These are phyloP conservation scores for Penicillium sp. DNA, from an alignment of 2,329 filamentous ascomycete species.

Conservation along the genomic window DNA sequence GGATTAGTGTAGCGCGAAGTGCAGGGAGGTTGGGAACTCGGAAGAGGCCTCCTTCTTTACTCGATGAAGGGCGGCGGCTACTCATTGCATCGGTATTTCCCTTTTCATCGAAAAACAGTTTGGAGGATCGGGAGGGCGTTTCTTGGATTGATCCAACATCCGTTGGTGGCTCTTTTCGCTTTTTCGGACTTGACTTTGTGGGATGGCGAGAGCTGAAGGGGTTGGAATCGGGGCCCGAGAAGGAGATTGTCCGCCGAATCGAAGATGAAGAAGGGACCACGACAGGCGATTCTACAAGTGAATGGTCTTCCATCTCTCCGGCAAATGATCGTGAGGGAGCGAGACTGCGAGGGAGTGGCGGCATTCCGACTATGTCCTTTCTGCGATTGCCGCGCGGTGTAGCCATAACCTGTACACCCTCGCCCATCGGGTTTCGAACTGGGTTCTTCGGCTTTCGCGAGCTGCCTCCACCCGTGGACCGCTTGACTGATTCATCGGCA, in stretches of 20 bases:
- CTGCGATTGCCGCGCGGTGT: slow-evolving; percentile 42
- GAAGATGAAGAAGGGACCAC: slow-evolving; percentile 35
- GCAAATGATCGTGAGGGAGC: slow-evolving; percentile 27
- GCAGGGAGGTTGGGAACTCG: slow-evolving; percentile 25
- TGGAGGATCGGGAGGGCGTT: slow-evolving; percentile 37
- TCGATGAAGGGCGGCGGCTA: slow-evolving; percentile 11
- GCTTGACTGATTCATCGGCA: slow-evolving; percentile 41
- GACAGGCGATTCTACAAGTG: slow-evolving; percentile 27
- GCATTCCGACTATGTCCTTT: slow-evolving; percentile 28
- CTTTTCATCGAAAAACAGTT: slow-evolving; percentile 16
- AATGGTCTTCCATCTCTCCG: slow-evolving; percentile 25
- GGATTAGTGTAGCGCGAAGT: slow-evolving; percentile 15
- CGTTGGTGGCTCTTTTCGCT: slow-evolving; percentile 4
- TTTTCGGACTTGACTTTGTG: background rate
- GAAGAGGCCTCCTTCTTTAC: slow-evolving; percentile 23
- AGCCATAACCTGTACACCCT: slow-evolving; percentile 47
- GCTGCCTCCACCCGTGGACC: slow-evolving; percentile 28
- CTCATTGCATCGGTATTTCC: slow-evolving; percentile 2
- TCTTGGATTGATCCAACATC: slow-evolving; percentile 31
- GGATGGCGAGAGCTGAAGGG: slow-evolving; percentile 12
- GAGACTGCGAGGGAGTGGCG: slow-evolving; percentile 25
- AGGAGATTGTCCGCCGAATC: slow-evolving; percentile 24
- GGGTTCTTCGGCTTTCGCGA: slow-evolving; percentile 41
- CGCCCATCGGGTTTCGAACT: slow-evolving; percentile 37
- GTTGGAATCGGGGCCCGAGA: slow-evolving; percentile 21